A percentile compares a stretch with the other conserved stretches of the same genome.
These are phyloP conservation scores for Hanseniaspora clermontiae DNA, from an alignment of 805 yeast genomes.

Conservation along the genomic window DNA sequence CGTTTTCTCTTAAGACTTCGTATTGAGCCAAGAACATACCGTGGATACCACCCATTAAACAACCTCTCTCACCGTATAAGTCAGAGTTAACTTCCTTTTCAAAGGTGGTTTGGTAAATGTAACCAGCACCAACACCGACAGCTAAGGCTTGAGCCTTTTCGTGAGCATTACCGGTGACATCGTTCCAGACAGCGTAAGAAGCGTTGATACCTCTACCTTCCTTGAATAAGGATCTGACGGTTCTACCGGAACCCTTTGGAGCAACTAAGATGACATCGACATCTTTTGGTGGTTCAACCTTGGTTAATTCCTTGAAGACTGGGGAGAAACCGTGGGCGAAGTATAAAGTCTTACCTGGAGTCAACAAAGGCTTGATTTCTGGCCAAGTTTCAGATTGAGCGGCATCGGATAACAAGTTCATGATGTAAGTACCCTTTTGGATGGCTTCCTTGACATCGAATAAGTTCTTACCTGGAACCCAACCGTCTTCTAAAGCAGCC, in stretches of 20 bases:
- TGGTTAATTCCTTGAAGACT: constrained; percentile 93
- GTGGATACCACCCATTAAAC: constrained; percentile 99
- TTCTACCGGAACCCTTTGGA: constrained; percentile 99
- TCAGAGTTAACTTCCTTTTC: constrained; percentile 99
- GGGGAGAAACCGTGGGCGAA: constrained; percentile 99
- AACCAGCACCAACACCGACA: constrained; percentile 98
- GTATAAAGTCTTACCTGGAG: constrained; percentile 95
- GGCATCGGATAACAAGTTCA: constrained; percentile 98
- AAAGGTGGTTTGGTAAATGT: constrained; percentile 98
- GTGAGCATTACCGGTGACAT: constrained; percentile 96
- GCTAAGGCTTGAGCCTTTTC: constrained; percentile 98
- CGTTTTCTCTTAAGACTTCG: constrained; percentile 98
- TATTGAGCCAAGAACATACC: constrained; percentile 99
- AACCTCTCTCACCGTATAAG: constrained; percentile 99
- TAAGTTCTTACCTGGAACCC: constrained; percentile 99
- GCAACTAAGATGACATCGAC: constrained; percentile 97
- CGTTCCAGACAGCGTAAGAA: constrained; percentile 98
- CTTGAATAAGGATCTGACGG: constrained; percentile 97
- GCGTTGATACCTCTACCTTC: constrained; percentile 99
- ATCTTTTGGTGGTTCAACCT: constrained; percentile 89
- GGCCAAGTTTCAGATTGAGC: constrained; percentile 99
- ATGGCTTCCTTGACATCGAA: constrained; percentile 93
- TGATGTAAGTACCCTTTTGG: constrained; percentile 77
- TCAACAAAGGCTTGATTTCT: constrained; percentile 72
- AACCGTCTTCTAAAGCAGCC: constrained; percentile 98